Base-by-base conservation (phyloP, 139 green algal genomes). In the Desmodesmus armatus region DNA sequence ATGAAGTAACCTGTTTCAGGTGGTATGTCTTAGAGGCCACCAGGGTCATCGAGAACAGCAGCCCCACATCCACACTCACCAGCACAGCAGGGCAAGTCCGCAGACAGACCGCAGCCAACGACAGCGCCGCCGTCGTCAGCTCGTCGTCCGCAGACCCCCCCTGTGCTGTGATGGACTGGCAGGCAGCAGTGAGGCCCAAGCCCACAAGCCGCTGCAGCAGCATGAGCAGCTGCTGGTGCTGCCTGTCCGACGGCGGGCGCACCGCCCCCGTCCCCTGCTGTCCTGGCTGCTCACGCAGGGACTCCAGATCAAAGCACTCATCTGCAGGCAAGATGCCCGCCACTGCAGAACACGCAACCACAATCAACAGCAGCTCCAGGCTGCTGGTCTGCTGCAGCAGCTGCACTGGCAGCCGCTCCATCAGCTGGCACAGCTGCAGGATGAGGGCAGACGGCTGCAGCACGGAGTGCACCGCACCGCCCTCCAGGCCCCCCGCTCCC, bases 1-100 rank as follows among this genome's bases (percentile, higher is more conserved):
- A 85, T 23, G 41, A 41, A 29, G 85, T 83, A 27, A 86, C 90
- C 58, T 87, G 78, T 31, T 86, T 83, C 7, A 85, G 41, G 78
- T 89, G 53, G 29, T 87, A 89, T 15, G 67, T 82, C 17, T 49
- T 72, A 17, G 69, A 78, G 15, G 83, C 69, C 40, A 69, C 40
- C 55, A 75, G 33, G 11, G 70, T 84, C 53, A 78, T 74, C 6
- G 49, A 19, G 60, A 92, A 41, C 67, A 92, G 47, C 13, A 55
- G 33, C 2, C 85, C 71, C 77, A 90, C 31, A 49, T 40, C 58
- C 40, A 2, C 19, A 0, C 17, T n/a, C 25, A 25, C 55, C 33
- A 82, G 75, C 29, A 76, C 25, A 15, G 70, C 49, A 17, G 71
- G 35, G 47, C 87, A 85, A 39, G 77, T 49, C 31, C 79, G 87